These are phyloP conservation scores for Gastrolobium villosum DNA, from an alignment of 306 rosid genomes.

Conservation along the genomic window DNA sequence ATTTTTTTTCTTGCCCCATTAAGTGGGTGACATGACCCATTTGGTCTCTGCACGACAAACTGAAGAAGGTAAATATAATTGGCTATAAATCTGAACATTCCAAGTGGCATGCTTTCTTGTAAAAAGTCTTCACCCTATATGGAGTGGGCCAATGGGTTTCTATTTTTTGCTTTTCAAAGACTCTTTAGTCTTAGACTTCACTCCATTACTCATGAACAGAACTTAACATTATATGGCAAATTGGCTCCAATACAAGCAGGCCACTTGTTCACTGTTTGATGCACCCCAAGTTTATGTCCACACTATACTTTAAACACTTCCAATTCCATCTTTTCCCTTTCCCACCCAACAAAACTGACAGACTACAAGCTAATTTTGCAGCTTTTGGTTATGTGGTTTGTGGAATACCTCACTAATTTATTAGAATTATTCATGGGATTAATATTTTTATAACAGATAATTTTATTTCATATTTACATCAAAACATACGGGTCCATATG, in stretches of 20 bases:
- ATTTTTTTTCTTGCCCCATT: neutral
- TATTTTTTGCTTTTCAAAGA: neutral
- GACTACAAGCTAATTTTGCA: constrained; percentile 9
- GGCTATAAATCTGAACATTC: neutral
- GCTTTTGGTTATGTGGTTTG: constrained; percentile 15
- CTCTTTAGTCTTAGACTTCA: neutral
- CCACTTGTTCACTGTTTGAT: constrained; percentile 26
- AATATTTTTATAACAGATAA: too few relatives aligned
- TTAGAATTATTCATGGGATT: constrained; percentile 35
- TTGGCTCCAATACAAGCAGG: constrained; percentile 10
- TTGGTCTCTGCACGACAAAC: constrained; percentile 12
- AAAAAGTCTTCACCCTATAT: neutral
- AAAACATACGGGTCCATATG: too few relatives aligned
- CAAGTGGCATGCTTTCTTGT: neutral
- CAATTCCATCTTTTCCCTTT: neutral
- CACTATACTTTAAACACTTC: neutral
- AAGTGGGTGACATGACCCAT: constrained; percentile 34
- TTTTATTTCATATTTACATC: too few relatives aligned
- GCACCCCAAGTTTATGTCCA: constrained; percentile 3
- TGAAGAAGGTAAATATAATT: neutral
- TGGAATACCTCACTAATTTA: constrained; percentile 4
- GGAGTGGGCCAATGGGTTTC: constrained; percentile 32
- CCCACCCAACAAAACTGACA: neutral
- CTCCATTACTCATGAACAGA: constrained; percentile 27
- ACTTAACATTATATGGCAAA: constrained; percentile 33